Base-by-base conservation (phyloP, 805 yeast species). In the Barnettozyma californica region DNA sequence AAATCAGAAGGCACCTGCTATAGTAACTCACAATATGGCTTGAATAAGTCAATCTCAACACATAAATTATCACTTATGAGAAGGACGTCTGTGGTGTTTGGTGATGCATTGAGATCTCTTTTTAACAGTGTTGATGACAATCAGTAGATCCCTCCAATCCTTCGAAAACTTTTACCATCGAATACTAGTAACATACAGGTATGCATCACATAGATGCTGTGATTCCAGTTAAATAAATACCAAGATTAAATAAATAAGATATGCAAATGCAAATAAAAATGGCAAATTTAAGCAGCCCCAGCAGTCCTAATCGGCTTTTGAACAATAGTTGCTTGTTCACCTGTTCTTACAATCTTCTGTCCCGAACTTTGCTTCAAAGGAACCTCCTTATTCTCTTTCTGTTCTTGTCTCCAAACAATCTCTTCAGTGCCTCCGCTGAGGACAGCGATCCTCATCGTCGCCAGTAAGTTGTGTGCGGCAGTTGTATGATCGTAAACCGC, bases 401-500 rank as follows among this genome's bases (percentile, higher is more conserved):
- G 83, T 68, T 76, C 89, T 65, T 74, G 81, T 66, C 81, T 80
- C 95, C 96, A 87, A 21, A 87, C 87, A 56, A 85, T 84, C 52
- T 81, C 85, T 56, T 88, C 92, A 53, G 86, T 77, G 9, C 91
- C 91, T 14, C 87, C 85, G 52, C 90, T 81, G 27, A 87, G 72
- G 23, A 87, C 91, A 1, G 95, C 96, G 14, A 91, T 84, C 60
- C 98, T 77, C 97, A 91, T 89, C 1, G 96, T 91, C 2, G 96
- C 95, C 51, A 91, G 71, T 51, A 91, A 68, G 67, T 91, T 91
- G 61, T 84, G 86, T 1, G 97, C 97, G 0, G 97, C 97, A 49
- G 92, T 89, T 58, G 94, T 85, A 66, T 91, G 98, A 48, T 81
- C 80, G 68, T 91, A 91, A 11, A 91, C 97, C 3, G 96, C 97